phyloP scores from a whole-genome alignment of 2,329 filamentous ascomycete genomes.

The Pyricularia grisea region DNA sequence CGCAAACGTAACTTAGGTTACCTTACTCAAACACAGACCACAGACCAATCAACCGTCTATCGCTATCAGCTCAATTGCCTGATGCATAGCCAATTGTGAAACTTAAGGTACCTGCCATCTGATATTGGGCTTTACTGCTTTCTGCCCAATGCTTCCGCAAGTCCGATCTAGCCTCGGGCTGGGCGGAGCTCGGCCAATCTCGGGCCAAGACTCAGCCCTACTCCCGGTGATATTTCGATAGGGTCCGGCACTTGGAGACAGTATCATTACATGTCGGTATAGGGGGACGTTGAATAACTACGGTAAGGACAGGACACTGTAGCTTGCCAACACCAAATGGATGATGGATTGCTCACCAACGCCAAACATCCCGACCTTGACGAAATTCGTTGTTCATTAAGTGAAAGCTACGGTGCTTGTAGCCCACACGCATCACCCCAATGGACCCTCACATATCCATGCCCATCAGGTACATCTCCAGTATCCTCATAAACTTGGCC shows the following conservation, averaged over 20 bases:
- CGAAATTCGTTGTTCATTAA: neutral
- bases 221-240: neutral
- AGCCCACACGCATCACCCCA: neutral
- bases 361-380: neutral
- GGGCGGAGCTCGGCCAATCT: neutral
- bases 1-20: no score
- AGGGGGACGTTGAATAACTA: neutral
- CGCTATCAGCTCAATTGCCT: no score
- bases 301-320: neutral
- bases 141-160: neutral
- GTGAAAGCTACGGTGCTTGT: neutral
- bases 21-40: no score
- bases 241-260: neutral
- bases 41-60: no score
- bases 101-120: no score
- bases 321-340: neutral
- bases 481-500: slow-evolving; percentile 93
- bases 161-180: neutral
- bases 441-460: slow-evolving; percentile 53
- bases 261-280: neutral
- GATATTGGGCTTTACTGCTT: neutral
- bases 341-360: neutral
- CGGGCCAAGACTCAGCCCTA: neutral
- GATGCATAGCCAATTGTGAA: no score
- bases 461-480: slow-evolving; percentile 85